These are phyloP conservation scores for Alternaria ethzedia DNA, from an alignment of 2,329 filamentous ascomycete genomes.

Conservation along the genomic window DNA sequence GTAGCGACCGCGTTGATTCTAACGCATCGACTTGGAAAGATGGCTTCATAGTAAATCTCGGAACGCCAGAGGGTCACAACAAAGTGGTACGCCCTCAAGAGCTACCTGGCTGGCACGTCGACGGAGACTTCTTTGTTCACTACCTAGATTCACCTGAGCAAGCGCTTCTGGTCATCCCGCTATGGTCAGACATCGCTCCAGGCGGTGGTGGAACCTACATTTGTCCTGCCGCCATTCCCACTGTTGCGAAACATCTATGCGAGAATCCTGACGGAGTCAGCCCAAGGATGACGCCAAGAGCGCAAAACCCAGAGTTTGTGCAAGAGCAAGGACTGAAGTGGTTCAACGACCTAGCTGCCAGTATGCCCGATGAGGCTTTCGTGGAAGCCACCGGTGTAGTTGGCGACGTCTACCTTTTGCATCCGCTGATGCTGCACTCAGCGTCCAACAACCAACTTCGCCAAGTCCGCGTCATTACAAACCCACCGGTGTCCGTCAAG, in stretches of 20 bases:
- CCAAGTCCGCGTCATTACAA: slow-evolving; percentile 60
- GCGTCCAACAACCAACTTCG: slow-evolving; percentile 59
- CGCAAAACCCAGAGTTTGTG: slow-evolving; percentile 54
- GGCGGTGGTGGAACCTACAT: slow-evolving; percentile 70
- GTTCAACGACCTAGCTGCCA: slow-evolving; percentile 50
- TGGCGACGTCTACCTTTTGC: slow-evolving; percentile 65
- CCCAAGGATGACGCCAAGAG: slow-evolving; percentile 68
- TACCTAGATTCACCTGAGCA: slow-evolving; percentile 75
- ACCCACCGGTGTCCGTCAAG: slow-evolving; percentile 60
- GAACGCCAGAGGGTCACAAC: slow-evolving; percentile 59
- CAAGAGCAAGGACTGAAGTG: slow-evolving; percentile 54
- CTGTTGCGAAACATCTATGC: slow-evolving; percentile 63
- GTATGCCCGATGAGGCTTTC: slow-evolving; percentile 52
- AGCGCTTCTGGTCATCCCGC: slow-evolving; percentile 69
- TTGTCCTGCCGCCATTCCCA: slow-evolving; percentile 64
- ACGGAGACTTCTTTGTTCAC: slow-evolving; percentile 76
- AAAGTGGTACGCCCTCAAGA: slow-evolving; percentile 59
- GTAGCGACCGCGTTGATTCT: slow-evolving; percentile 52
- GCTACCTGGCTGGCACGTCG: slow-evolving; percentile 69
- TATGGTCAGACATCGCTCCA: slow-evolving; percentile 68
- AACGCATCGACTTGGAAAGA: slow-evolving; percentile 66
- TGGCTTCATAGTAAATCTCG: slow-evolving; percentile 73
- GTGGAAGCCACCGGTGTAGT: slow-evolving; percentile 62
- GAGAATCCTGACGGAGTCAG: slow-evolving; percentile 70
- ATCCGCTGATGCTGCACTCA: slow-evolving; percentile 67